Evolutionary conservation across 441 rosid species (phyloP).

Genomic region (Pelargonium citronellum): DNA sequence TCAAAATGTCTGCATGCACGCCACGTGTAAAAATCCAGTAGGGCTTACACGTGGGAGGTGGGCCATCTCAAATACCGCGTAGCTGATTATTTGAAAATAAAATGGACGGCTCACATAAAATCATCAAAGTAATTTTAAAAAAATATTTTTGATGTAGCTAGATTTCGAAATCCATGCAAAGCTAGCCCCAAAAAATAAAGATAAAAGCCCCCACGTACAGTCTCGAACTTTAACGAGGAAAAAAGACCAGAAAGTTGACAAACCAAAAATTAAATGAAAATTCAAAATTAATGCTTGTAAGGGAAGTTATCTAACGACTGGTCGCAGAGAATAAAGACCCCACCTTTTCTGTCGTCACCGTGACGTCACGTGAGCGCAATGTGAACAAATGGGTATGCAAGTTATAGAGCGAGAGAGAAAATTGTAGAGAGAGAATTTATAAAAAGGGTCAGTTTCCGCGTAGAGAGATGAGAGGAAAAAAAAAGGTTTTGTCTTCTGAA

Average conservation of each 20-base stretch:
- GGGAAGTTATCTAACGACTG: constrained; percentile 31
- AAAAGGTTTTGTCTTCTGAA: constrained; percentile 26
- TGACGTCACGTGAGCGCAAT: constrained; percentile 57
- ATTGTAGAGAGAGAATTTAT: constrained; percentile 17
- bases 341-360: constrained; percentile 35
- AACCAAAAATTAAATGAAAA: background rate
- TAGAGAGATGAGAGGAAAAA: constrained; percentile 52
- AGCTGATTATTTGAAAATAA: background rate
- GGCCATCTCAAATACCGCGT: background rate
- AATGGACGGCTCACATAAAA: background rate
- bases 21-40: background rate
- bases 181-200: background rate
- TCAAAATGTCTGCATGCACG: background rate
- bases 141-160: background rate
- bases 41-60: background rate
- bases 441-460: constrained; percentile 54
- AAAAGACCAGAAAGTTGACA: no score
- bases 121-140: background rate
- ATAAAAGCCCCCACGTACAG: constrained; percentile 1
- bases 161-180: constrained; percentile 5
- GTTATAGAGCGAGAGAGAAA: background rate
- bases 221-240: background rate
- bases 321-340: constrained; percentile 31
- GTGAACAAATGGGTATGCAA: constrained; percentile 26
- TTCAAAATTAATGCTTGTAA: constrained; percentile 21